Percentiles rank a stretch among this genome's conserved stretches.
phyloP scores from a whole-genome alignment of 169 alveolate genomes.

The Plasmodium vinckei region DNA sequence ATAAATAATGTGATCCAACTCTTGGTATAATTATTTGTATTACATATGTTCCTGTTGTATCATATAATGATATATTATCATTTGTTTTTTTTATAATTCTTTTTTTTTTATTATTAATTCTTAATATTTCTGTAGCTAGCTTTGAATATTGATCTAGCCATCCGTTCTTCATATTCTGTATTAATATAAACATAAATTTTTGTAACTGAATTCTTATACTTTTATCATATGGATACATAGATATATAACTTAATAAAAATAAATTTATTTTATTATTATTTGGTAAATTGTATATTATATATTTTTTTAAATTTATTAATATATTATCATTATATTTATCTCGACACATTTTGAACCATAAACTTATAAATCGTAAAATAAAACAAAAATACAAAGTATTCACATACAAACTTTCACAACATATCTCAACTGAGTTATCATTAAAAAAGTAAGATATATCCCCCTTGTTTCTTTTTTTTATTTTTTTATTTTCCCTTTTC shows the following conservation, averaged over 20 bases:
- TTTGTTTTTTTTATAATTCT: slow-evolving; percentile 55
- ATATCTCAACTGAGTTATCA: slow-evolving; percentile 24
- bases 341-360: slow-evolving; percentile 22
- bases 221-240: slow-evolving; percentile 76
- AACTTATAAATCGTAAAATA: slow-evolving; percentile 31
- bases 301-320: slow-evolving; percentile 21
- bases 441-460: slow-evolving; percentile 1
- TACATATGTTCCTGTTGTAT: slow-evolving; percentile 43
- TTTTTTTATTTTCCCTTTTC: neutral
- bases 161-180: slow-evolving; percentile 19
- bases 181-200: slow-evolving; percentile 16
- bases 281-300: slow-evolving; percentile 33
- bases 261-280: slow-evolving; percentile 21
- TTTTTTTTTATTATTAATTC: slow-evolving; percentile 76
- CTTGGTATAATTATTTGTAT: slow-evolving; percentile 61
- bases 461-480: neutral
- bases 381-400: slow-evolving; percentile 72
- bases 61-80: slow-evolving; percentile 65
- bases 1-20: slow-evolving; percentile 53
- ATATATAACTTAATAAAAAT: slow-evolving; percentile 72
- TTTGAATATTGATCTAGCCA: slow-evolving; percentile 54
- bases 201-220: slow-evolving; percentile 67
- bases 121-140: slow-evolving; percentile 33
- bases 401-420: slow-evolving; percentile 60
- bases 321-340: slow-evolving; percentile 13